These are phyloP conservation scores for Gracilaria gracilis DNA, from an alignment of 23 red algal genomes.

Conservation along the genomic window DNA sequence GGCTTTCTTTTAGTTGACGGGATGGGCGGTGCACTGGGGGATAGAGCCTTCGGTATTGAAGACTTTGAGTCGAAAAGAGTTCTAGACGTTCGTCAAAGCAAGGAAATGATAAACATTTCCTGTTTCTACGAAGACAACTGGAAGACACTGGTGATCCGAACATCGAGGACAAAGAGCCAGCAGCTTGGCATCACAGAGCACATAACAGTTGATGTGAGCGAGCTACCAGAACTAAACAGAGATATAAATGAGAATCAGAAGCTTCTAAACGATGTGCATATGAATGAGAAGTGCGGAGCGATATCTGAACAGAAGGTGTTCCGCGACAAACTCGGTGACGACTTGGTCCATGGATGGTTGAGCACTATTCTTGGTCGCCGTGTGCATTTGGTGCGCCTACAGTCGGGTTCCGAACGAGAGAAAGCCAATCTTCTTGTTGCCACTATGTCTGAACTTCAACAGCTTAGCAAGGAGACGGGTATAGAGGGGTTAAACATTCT, in stretches of 20 bases:
- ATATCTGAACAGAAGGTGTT: not conserved
- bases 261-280: not conserved
- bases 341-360: constrained; percentile 13
- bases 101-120: not conserved
- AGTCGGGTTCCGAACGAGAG: not conserved
- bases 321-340: not conserved
- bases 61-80: not conserved
- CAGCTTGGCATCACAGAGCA: not conserved
- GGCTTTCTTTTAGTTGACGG: not conserved
- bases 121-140: not conserved
- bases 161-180: not conserved
- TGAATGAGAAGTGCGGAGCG: not conserved
- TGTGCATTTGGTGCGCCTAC: constrained; percentile 19
- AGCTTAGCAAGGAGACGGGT: constrained; percentile 7
- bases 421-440: constrained; percentile 43
- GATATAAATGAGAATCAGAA: not conserved
- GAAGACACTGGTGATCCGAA: not conserved
- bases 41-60: constrained; percentile 31
- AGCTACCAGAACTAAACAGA: not conserved
- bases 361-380: constrained; percentile 23
- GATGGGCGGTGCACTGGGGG: constrained; percentile 16
- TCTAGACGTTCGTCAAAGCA: constrained; percentile 8
- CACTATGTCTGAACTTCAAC: constrained; percentile 25
- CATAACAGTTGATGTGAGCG: constrained; percentile 23
- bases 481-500: not conserved